Evolutionary conservation across 1,284 basidiomycete genomes (phyloP), one percentile per base, ranked within the genome.

Genomic region (Ustilago sp.): DNA sequence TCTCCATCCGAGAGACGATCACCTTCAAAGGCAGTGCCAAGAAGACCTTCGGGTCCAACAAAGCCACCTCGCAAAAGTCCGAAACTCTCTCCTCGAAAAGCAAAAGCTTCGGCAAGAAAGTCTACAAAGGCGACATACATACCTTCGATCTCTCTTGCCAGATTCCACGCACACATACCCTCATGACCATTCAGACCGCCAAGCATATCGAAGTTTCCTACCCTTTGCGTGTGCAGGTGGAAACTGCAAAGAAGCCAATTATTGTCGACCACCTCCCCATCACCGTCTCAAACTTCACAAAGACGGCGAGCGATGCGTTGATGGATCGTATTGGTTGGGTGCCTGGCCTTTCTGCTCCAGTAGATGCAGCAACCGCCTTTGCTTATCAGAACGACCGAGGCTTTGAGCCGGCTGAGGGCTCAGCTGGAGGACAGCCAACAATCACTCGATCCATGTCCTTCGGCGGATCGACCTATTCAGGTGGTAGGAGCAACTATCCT

Each of bases 151-250:
- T 85, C 50, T 36, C 69, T 17, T 65, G 72, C 50, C 52, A 67
- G 39, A 77, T 85, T 19, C 83, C 84, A 8, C 81, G 81, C 54
- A 69, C 66, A n/a, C 81, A 82, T 57, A 72, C 68, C 43, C 76
- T 85, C 59, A 84, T 84, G 83, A 75, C 74, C 28, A 77, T 85
- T 47, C 64, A 74, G 51, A 85, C 84, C 6, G 84, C 83, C 28
- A 85, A 85, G 61, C 84, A 85, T 57, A 80, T 85, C 63, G 84
- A 85, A 50, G 78, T 85, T 28, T 70, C 79, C 9, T 84, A 85
- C 54, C 77, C 77, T n/a, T 52, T 85, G 32, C 77, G 83, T 12
- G 77, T 85, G n/a, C 74, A 74, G 35, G 72, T 83, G 31, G 80
- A 85, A 35, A 68, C 79, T 31, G 80, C 71, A 43, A 84, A 84